Conservation (phyloP, 1,284 basidiomycete genomes). For the Rhodotorula glutinis region DNA sequence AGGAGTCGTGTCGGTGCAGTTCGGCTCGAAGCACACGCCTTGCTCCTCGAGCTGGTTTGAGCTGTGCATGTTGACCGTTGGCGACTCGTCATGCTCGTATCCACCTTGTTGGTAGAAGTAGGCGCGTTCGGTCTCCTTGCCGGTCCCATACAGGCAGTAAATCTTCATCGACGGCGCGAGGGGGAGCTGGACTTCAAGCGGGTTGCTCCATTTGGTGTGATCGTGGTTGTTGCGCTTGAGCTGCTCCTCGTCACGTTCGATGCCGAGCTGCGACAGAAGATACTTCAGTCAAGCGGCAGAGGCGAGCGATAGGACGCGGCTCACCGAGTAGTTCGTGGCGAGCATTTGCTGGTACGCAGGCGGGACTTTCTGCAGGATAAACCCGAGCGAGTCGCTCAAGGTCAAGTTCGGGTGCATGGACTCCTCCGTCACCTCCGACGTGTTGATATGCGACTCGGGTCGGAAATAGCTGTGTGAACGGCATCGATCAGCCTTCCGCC, state of each 20-base stretch:
- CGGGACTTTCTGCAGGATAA: constrained; percentile 66
- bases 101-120: constrained; percentile 63
- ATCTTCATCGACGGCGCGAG: constrained; percentile 89
- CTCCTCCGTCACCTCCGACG: constrained; percentile 46
- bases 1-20: constrained; percentile 49
- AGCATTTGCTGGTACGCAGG: constrained; percentile 71
- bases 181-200: constrained; percentile 83
- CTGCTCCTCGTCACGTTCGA: constrained; percentile 70
- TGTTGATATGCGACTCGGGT: constrained; percentile 32
- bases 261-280: constrained; percentile 64
- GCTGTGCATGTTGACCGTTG: constrained; percentile 22
- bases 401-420: constrained; percentile 69
- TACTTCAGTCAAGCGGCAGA: too few species aligned
- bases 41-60: background rate
- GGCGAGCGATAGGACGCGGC: too few species aligned
- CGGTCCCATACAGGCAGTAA: constrained; percentile 91
- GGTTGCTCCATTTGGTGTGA: constrained; percentile 82
- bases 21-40: constrained; percentile 35
- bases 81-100: constrained; percentile 64
- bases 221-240: constrained; percentile 47
- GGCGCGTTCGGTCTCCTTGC: constrained; percentile 77
- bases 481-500: background rate
- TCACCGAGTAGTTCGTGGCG: constrained; percentile 72
- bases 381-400: constrained; percentile 60
- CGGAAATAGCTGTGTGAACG: constrained; percentile 37